phyloP scores from a whole-genome alignment of 441 rosid genomes.

The Capsella rubella region DNA sequence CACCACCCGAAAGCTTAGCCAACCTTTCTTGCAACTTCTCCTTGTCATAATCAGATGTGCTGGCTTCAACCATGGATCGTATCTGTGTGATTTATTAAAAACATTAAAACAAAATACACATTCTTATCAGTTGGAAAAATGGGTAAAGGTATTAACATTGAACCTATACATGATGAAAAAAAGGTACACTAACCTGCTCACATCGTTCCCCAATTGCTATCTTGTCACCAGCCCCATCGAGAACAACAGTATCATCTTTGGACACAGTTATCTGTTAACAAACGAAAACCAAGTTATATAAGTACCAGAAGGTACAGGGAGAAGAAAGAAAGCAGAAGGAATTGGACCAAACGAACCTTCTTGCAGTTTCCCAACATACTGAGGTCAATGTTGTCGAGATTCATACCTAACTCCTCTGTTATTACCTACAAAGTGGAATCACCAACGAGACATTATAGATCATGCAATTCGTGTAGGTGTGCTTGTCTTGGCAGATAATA shows the following conservation, averaged over 20 bases:
- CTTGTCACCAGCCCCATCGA: constrained; percentile 71
- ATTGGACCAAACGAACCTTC: constrained; percentile 55
- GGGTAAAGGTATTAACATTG: neutral
- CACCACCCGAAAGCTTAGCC: constrained; percentile 73
- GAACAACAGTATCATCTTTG: constrained; percentile 61
- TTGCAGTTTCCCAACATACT: constrained; percentile 86
- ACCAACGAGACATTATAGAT: constrained; percentile 6
- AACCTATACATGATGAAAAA: neutral
- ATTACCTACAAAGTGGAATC: constrained; percentile 54
- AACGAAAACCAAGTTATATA: constrained; percentile 17
- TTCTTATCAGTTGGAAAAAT: neutral
- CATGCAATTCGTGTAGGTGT: constrained; percentile 3
- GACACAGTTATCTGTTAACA: constrained; percentile 49
- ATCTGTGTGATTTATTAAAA: constrained; percentile 45
- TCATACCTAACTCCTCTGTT: constrained; percentile 78
- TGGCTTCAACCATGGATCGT: constrained; percentile 55
- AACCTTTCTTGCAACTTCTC: constrained; percentile 65
- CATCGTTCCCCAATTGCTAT: constrained; percentile 62
- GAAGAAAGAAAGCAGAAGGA: neutral
- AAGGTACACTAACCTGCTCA: constrained; percentile 53
- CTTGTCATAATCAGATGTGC: constrained; percentile 68
- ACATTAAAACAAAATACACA: constrained; percentile 6
- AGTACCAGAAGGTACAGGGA: neutral
- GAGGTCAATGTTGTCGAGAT: constrained; percentile 69
- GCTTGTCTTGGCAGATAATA: neutral